phyloP scores from a whole-genome alignment of 352 stramenopile species.

The Blastocystis sp. region DNA sequence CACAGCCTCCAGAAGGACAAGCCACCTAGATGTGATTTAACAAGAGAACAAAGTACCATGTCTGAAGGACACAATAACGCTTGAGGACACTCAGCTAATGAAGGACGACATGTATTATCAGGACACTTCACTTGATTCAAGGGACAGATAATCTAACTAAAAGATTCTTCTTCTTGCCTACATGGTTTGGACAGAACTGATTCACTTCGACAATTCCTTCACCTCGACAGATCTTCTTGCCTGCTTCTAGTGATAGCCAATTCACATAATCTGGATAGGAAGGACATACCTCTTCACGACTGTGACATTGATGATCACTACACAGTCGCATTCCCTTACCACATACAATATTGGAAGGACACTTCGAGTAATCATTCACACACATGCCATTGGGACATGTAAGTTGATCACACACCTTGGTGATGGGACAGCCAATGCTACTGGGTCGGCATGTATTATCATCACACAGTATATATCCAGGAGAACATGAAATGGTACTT shows the following conservation, averaged over 20 bases:
- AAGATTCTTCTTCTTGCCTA: not conserved
- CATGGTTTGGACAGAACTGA: constrained; percentile 23
- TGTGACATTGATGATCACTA: constrained; percentile 7
- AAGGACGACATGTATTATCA: constrained; percentile 14
- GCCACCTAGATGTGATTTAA: not conserved
- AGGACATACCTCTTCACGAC: not conserved
- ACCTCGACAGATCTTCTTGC: constrained; percentile 31
- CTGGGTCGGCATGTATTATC: constrained; percentile 36
- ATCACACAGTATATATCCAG: constrained; percentile 19
- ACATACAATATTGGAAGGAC: constrained; percentile 12
- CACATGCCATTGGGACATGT: constrained; percentile 37
- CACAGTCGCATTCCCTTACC: constrained; percentile 15
- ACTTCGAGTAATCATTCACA: constrained; percentile 17
- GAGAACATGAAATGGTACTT: not conserved
- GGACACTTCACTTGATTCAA: not conserved
- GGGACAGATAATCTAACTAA: constrained; percentile 39
- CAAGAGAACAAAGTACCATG: not conserved
- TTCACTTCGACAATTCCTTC: constrained; percentile 9
- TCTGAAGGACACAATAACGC: not conserved
- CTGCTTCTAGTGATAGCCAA: not conserved
- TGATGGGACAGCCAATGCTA: not conserved
- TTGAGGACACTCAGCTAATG: not conserved
- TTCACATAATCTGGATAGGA: not conserved
- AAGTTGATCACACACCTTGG: not conserved
- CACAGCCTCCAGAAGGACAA: constrained; percentile 45